Conservation (phyloP, 2,329 filamentous ascomycete species). For the Hypoxylon rubiginosum region DNA sequence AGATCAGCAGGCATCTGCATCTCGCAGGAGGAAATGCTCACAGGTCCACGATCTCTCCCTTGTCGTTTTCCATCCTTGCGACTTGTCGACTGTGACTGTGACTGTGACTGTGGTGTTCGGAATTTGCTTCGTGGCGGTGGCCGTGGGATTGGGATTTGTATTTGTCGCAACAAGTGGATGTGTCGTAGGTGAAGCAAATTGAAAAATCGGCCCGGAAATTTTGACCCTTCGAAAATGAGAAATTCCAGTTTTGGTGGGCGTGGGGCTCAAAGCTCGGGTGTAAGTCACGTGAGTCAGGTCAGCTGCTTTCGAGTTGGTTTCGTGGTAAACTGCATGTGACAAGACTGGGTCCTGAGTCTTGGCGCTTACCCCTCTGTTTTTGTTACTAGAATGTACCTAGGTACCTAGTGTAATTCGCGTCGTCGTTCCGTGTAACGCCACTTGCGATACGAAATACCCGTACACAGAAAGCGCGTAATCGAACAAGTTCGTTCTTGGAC, state of each 20-base stretch:
- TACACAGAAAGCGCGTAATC: too few species aligned
- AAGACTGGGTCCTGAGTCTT: slow-evolving; percentile 17
- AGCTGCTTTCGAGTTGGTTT: slow-evolving; percentile 49
- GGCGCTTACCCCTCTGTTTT: slow-evolving; percentile 19
- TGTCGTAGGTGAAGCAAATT: slow-evolving; percentile 23
- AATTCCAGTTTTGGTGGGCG: slow-evolving; percentile 39
- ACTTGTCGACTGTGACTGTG: too few species aligned
- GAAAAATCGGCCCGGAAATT: slow-evolving; percentile 39
- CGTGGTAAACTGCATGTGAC: slow-evolving; percentile 32
- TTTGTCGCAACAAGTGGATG: slow-evolving; percentile 8
- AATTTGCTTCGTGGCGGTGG: slow-evolving; percentile 41
- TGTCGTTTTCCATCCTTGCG: slow-evolving; percentile 99
- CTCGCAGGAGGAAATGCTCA: slow-evolving; percentile 63
- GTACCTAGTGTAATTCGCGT: not conserved
- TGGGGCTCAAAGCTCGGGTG: slow-evolving; percentile 40
- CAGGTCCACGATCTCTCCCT: slow-evolving; percentile 99
- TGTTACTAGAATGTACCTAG: not conserved
- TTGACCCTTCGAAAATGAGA: slow-evolving; percentile 45
- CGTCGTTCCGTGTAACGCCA: slow-evolving; percentile 17
- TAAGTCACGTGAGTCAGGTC: slow-evolving; percentile 46
- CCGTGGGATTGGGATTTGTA: too few species aligned
- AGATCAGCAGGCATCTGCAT: not conserved
- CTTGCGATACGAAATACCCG: not conserved
- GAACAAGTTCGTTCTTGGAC: too few species aligned
- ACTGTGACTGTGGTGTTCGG: slow-evolving; percentile 51